phyloP scores from a whole-genome alignment of 495 filamentous ascomycete species.

The Pyronema omphalodes region DNA sequence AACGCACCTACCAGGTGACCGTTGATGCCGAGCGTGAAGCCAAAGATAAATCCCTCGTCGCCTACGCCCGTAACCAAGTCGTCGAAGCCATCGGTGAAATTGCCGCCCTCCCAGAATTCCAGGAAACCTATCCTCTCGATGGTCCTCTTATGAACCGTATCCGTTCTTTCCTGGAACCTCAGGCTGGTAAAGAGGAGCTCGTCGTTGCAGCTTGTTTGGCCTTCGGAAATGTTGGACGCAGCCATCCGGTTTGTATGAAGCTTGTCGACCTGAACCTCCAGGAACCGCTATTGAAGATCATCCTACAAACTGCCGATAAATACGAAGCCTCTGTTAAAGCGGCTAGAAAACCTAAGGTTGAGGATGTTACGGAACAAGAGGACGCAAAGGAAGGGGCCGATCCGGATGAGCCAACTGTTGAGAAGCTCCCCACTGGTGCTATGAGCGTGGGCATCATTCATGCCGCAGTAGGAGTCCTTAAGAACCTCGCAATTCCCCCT shows the following conservation, averaged over 20 bases:
- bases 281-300: constrained; percentile 34
- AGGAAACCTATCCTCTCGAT: constrained; percentile 31
- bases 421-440: constrained; percentile 9
- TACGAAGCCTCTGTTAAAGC: constrained; percentile 14
- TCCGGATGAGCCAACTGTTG: not conserved
- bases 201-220: constrained; percentile 58
- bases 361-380: not conserved
- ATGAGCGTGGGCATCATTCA: constrained; percentile 33
- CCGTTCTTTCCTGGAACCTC: constrained; percentile 34
- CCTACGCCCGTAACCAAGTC: constrained; percentile 25
- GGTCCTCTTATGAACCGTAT: constrained; percentile 34
- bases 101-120: constrained; percentile 22
- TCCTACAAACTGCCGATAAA: constrained; percentile 28
- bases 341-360: constrained; percentile 9
- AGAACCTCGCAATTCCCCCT: constrained; percentile 54
- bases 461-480: constrained; percentile 52
- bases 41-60: constrained; percentile 24
- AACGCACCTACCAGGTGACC: constrained; percentile 14
- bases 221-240: constrained; percentile 60
- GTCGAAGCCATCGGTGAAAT: constrained; percentile 25
- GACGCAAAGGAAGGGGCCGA: not conserved
- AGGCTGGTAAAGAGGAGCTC: constrained; percentile 30
- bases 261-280: constrained; percentile 42
- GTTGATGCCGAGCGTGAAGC: constrained; percentile 15
- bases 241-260: constrained; percentile 40